Evolutionary conservation across 2,329 filamentous ascomycete genomes (phyloP), one percentile per base, ranked within the genome.

Genomic region (Teratosphaeria viscida): DNA sequence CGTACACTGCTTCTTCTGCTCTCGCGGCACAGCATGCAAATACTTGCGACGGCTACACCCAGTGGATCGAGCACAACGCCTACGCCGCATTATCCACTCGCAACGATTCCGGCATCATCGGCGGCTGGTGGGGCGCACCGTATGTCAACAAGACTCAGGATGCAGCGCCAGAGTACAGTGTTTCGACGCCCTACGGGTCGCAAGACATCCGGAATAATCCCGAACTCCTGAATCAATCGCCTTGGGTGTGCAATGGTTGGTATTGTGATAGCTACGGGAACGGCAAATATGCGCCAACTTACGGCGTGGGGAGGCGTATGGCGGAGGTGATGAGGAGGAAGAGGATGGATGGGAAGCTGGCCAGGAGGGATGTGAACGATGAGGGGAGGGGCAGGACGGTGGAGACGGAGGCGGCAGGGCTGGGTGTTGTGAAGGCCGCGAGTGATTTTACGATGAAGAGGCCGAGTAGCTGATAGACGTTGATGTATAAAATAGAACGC

Each of bases 341-440:
- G 32, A 29, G 60, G 55, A 52, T 53, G 58, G 32, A 4, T 55
- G 23, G 32, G 39, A 49, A 59, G 43, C 2, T 49, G 49, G 60
- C 52, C 16, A 59, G 64, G 37, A 63, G 71, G 1, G 89, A 95
- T 71, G 79, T 84, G 56, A 95, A 95, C 67, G 80, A 86, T 70
- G 81, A 88, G 47, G 91, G 91, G 2, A 81, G 91, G 39, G 92
- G 91, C 1, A 81, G 92, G 43, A 96, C 91, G 0, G 86, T 95
- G 1, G 92, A 96, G 76, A 95, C 92, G 2, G 92, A 96, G 69
- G 84, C 85, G 26, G 88, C 91, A 54, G 92, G 90, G 0, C 70
- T 96, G 56, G 84, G 88, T 5, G 81, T 96, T 26, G 76, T 96
- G 59, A 81, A 90, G 66, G 90, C 90, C 32, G 67, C 68, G 26